A percentile compares a stretch with the other conserved stretches of the same genome.
Evolutionary conservation across 1,284 basidiomycete species (phyloP).

Genomic region (Microbotryum intermedium): DNA sequence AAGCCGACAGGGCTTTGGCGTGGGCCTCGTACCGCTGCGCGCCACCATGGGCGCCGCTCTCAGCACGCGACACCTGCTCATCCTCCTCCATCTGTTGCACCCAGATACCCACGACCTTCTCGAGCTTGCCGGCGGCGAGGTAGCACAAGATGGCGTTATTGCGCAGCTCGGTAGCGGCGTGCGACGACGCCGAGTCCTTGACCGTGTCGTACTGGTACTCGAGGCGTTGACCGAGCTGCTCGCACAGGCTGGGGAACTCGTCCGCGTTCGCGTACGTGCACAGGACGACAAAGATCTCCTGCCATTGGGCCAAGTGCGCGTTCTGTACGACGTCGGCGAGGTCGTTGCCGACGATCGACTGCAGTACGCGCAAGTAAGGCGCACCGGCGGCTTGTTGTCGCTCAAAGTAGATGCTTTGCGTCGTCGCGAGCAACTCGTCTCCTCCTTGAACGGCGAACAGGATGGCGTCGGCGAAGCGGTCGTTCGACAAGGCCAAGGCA

Average conservation of each 20-base stretch:
- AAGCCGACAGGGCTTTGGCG: conserved; percentile 79
- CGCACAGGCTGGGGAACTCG: conserved; percentile 72
- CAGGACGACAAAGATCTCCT: conserved; percentile 91
- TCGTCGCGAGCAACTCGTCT: conserved; percentile 74
- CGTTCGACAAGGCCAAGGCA: conserved; percentile 76
- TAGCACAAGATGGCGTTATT: conserved; percentile 82
- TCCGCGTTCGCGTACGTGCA: conserved; percentile 85
- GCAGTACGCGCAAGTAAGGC: conserved; percentile 89
- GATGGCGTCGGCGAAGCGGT: conserved; percentile 89
- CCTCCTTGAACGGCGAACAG: conserved; percentile 87
- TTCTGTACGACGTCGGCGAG: conserved; percentile 90
- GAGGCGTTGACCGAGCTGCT: conserved; percentile 83
- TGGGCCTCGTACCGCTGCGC: conserved; percentile 61
- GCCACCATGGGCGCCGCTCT: conserved; percentile 2
- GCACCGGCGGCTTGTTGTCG: conserved; percentile 57
- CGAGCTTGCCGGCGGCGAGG: conserved; percentile 79
- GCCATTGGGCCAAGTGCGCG: conserved; percentile 89
- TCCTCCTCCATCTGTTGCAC: conserved; percentile 83
- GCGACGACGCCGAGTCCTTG: conserved; percentile 47
- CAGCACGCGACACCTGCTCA: conserved; percentile 47
- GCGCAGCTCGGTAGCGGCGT: conserved; percentile 54
- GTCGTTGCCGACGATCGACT: conserved; percentile 88
- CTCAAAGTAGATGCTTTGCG: conserved; percentile 91
- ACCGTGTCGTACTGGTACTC: conserved; percentile 67
- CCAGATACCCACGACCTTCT: conserved; percentile 88